phyloP scores from a whole-genome alignment of 441 rosid species.

The Syzygium syzygioides region DNA sequence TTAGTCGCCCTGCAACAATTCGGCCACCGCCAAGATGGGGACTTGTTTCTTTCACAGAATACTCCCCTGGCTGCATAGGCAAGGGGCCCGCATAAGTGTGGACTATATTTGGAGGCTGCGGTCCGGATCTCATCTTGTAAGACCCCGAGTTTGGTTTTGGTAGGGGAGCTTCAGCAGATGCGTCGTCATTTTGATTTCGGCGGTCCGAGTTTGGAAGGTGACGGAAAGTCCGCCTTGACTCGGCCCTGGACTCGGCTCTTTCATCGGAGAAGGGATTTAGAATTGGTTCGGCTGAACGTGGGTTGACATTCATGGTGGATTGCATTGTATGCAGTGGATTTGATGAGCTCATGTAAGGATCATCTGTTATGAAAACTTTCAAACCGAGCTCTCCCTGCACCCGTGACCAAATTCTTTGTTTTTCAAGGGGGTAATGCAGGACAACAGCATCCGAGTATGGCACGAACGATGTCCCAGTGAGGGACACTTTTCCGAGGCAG shows the following conservation, averaged over 20 bases:
- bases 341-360: constrained; percentile 46
- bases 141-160: constrained; percentile 22
- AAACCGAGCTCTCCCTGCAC: constrained; percentile 78
- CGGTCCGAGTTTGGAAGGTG: constrained; percentile 40
- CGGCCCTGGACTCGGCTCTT: constrained; percentile 31
- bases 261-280: constrained; percentile 15
- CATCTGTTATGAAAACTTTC: constrained; percentile 71
- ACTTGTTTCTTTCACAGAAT: constrained; percentile 70
- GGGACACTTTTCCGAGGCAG: constrained; percentile 65
- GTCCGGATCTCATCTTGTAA: constrained; percentile 52
- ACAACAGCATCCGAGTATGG: constrained; percentile 71
- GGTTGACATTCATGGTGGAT: constrained; percentile 21
- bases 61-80: constrained; percentile 49
- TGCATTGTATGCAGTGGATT: constrained; percentile 47
- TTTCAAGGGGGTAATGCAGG: constrained; percentile 82
- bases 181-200: constrained; percentile 17
- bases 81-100: constrained; percentile 37
- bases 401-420: constrained; percentile 42
- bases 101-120: constrained; percentile 31
- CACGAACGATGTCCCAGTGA: constrained; percentile 73
- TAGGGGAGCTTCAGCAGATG: constrained; percentile 14
- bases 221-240: constrained; percentile 39
- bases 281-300: constrained; percentile 16
- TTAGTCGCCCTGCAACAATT: constrained; percentile 74
- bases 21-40: constrained; percentile 85